Percentiles rank a stretch among this genome's conserved stretches.
These are phyloP conservation scores for Leccinellum albellum DNA, from an alignment of 768 basidiomycete species.

Conservation along the genomic window DNA sequence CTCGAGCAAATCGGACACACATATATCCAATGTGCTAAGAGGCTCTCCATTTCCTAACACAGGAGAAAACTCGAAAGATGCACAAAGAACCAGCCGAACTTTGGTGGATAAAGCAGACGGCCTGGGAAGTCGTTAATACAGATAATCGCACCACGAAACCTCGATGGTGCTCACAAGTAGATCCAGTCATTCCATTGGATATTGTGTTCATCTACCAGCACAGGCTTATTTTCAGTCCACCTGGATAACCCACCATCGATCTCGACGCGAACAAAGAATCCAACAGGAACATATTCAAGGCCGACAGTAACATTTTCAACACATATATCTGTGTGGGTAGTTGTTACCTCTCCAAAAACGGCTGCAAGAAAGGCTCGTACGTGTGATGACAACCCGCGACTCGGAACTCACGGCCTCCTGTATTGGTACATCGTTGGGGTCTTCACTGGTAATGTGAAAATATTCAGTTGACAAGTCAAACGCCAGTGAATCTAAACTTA, in stretches of 20 bases:
- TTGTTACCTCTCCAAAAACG: not conserved
- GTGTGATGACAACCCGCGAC: constrained; percentile 1
- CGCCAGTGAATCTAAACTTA: not conserved
- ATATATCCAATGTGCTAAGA: not conserved
- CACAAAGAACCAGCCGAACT: not conserved
- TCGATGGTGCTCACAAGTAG: not conserved
- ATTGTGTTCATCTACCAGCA: not conserved
- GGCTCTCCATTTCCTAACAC: not conserved
- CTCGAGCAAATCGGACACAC: not conserved
- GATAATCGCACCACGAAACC: not conserved
- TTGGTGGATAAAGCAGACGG: not conserved
- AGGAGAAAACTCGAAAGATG: constrained; percentile 3
- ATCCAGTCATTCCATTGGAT: not conserved
- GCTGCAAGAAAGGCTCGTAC: not conserved
- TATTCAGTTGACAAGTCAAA: not conserved
- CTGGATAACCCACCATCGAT: not conserved
- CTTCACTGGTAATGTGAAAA: not conserved
- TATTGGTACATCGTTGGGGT: not conserved
- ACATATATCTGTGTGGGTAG: constrained; percentile 3
- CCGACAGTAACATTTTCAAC: constrained; percentile 3
- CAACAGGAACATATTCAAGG: constrained; percentile 4
- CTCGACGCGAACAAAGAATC: constrained; percentile 4
- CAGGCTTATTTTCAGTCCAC: not conserved
- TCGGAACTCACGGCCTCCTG: too few species aligned
- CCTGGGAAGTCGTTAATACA: not conserved